Evolutionary conservation across 495 filamentous ascomycete genomes (phyloP).

Genomic region (Aspergillus olivimuriae): DNA sequence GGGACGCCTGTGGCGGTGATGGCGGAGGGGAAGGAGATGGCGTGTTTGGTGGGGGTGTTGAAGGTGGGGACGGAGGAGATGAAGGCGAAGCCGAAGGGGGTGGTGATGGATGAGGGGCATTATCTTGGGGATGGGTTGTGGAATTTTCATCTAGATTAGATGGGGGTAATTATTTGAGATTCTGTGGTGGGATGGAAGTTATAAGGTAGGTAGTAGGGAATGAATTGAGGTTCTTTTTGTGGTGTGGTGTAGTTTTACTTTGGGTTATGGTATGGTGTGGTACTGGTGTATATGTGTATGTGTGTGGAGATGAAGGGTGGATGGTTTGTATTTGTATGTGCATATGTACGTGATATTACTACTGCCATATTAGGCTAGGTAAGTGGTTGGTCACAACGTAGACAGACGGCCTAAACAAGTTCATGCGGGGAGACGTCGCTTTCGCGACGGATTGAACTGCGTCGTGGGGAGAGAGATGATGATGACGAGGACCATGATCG

Average conservation of each 20-base stretch:
- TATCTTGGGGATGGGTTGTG: constrained; percentile 93
- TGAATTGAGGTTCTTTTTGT: too few relatives aligned
- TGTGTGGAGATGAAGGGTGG: too few relatives aligned
- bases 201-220: too few relatives aligned
- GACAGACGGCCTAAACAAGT: too few relatives aligned
- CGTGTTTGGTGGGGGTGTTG: constrained; percentile 80
- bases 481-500: constrained; percentile 37
- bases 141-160: constrained; percentile 65
- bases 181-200: background rate
- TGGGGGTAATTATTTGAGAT: background rate
- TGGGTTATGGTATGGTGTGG: too few relatives aligned
- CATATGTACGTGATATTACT: too few relatives aligned
- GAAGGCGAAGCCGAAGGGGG: constrained; percentile 86
- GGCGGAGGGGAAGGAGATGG: constrained; percentile 90
- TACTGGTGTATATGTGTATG: too few relatives aligned
- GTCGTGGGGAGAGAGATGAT: constrained; percentile 22
- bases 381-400: too few relatives aligned
- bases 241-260: too few relatives aligned
- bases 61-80: constrained; percentile 88
- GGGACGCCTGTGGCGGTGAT: constrained; percentile 80
- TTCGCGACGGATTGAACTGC: constrained; percentile 4
- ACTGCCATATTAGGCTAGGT: too few relatives aligned
- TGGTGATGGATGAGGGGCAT: constrained; percentile 87
- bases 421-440: background rate
- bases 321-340: too few relatives aligned